phyloP scores from a whole-genome alignment of 176 grass and related monocot genomes.

The Aechmea fasciata region DNA sequence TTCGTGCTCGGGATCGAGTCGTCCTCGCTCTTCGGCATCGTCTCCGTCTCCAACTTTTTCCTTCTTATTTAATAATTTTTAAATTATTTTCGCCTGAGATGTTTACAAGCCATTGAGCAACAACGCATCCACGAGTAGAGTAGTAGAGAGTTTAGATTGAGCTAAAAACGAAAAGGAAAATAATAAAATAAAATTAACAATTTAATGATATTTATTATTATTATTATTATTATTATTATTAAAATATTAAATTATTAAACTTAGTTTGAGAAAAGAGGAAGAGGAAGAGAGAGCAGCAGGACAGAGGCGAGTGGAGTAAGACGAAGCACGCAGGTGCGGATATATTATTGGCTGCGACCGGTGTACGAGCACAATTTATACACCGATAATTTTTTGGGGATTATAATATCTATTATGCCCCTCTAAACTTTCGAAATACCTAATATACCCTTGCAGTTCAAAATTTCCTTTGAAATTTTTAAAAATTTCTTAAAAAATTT shows the following conservation, averaged over 20 bases:
- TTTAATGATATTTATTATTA: not conserved
- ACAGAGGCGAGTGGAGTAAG: not conserved
- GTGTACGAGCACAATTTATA: too few relatives aligned
- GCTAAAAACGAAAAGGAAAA: not conserved
- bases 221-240: not conserved
- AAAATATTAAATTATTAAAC: not conserved
- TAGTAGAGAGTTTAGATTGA: not conserved
- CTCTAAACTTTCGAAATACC: too few relatives aligned
- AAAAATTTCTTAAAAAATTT: too few relatives aligned
- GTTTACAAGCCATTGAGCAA: not conserved
- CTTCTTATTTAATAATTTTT: not conserved
- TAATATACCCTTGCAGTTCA: too few relatives aligned
- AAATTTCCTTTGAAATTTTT: too few relatives aligned
- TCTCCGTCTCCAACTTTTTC: not conserved
- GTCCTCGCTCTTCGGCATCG: slow-evolving; percentile 49
- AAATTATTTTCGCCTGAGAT: not conserved
- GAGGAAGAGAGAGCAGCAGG: not conserved
- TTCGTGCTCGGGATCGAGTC: slow-evolving; percentile 21
- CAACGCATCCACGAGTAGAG: too few relatives aligned
- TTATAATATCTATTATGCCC: too few relatives aligned
- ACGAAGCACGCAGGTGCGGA: not conserved
- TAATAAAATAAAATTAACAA: not conserved
- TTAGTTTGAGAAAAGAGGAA: not conserved
- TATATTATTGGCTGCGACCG: too few relatives aligned
- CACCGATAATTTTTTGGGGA: too few relatives aligned